Percentiles rank a stretch among this genome's conserved stretches.
Conservation (phyloP, 1,284 basidiomycete species). For the Cutaneotrichosporon dermatis region DNA sequence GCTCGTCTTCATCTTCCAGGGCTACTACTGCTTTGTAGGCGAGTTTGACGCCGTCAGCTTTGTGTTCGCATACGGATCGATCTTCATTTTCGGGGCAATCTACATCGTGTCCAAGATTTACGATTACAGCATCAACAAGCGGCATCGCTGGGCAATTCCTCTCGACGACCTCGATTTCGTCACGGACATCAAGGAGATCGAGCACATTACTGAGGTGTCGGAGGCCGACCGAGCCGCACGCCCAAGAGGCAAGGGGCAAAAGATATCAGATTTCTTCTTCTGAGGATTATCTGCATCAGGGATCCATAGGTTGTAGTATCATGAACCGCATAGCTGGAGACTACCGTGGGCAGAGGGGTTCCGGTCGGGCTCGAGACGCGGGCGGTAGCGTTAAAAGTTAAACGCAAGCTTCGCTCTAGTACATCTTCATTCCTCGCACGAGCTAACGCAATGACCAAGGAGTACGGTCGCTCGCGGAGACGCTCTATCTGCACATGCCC, state of each 20-base stretch:
- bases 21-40: constrained; percentile 26
- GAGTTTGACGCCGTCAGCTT: background rate
- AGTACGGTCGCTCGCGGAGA: too few relatives aligned
- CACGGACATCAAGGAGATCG: constrained; percentile 25
- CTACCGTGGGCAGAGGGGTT: too few relatives aligned
- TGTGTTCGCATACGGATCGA: constrained; percentile 25
- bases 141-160: constrained; percentile 15
- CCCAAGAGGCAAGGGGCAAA: constrained; percentile 8
- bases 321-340: background rate
- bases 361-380: too few relatives aligned
- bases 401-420: too few relatives aligned
- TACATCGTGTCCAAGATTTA: constrained; percentile 31
- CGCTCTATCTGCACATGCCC: too few relatives aligned
- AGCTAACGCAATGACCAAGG: too few relatives aligned
- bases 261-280: constrained; percentile 24
- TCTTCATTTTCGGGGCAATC: constrained; percentile 37
- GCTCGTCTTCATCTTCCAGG: constrained; percentile 21
- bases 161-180: constrained; percentile 24
- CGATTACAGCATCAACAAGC: constrained; percentile 18
- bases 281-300: background rate
- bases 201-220: constrained; percentile 20
- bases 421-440: too few relatives aligned
- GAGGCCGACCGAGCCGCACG: constrained; percentile 21
- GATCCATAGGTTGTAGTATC: background rate
- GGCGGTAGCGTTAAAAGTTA: too few relatives aligned